Base-by-base conservation (phyloP, 345 rosid species). In the Combretum micranthum region DNA sequence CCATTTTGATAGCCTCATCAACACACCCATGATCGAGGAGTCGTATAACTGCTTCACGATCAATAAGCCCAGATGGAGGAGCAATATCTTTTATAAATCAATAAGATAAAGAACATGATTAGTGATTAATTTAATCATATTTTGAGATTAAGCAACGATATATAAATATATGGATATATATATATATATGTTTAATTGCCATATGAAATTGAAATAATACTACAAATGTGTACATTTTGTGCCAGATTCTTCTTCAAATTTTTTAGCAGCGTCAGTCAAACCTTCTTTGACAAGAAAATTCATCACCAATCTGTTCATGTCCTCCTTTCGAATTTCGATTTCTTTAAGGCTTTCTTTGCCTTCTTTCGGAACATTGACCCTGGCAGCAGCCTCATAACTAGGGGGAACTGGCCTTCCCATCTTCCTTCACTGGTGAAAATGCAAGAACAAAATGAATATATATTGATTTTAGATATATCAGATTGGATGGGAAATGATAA, bases 201-300 rank as follows among this genome's bases (percentile, higher is more conserved):
- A 2, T 43, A n/a, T n/a, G n/a, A n/a, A n/a, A n/a, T n/a, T n/a
- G 44, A 42, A 13, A 32, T 0, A 2, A 45, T 39, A 18, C 48
- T 4, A 13, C 21, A 13, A 25, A 42, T 25, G 79, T 88, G 85
- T 88, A 88, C 90, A 86, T 64, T 78, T 80, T 12, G 94, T 80
- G 75, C 90, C 96, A 65, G 94, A 88, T 56, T 88, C 96, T 62
- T 64, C 77, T 65, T 77, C 79, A 65, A 88, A 81, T 55, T 80
- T 81, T 64, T 83, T 86, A 11, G 96, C 94, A 44, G 86, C 96
- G 51, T 88, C 96, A 15, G 83, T 90, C 62, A 71, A 85, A 54
- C 96, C 94, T 64, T 85, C 96, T 13, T 88, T 83, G 44, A 85
- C 94, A 63, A 88, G 88, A 70, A 83, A 88, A 74, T 85, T 88